phyloP scores from a whole-genome alignment of 2,329 filamentous ascomycete species.

The Colletotrichum gloeosporioides region DNA sequence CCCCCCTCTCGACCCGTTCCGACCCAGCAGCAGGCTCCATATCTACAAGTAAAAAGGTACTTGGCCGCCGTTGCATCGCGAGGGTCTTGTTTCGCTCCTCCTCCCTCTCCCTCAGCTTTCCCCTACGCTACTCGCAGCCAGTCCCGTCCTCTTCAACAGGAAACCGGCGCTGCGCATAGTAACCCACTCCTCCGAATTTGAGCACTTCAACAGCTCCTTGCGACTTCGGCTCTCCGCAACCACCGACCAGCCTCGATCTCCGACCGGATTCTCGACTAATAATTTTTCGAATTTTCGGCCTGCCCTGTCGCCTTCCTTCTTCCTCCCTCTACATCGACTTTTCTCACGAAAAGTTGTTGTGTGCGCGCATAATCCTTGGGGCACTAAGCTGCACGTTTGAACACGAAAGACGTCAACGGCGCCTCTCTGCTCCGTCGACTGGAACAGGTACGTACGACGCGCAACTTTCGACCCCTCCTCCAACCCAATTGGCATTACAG shows the following conservation, averaged over 20 bases:
- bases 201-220: constrained; percentile 22
- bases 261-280: neutral
- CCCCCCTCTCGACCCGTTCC: neutral
- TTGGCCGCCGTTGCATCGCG: constrained; percentile 14
- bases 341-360: neutral
- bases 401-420: constrained; percentile 11
- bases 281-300: neutral
- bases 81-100: neutral
- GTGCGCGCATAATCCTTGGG: neutral
- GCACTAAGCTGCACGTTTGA: neutral
- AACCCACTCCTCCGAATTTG: constrained; percentile 2
- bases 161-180: constrained; percentile 2
- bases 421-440: neutral
- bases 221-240: constrained; percentile 19
- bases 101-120: neutral
- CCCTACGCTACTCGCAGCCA: neutral
- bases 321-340: neutral
- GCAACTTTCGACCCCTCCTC: neutral
- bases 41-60: constrained; percentile 10
- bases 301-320: neutral
- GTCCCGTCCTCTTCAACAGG: constrained; percentile 15
- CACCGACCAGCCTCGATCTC: constrained; percentile 18
- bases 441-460: neutral
- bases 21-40: constrained; percentile 8
- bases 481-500: neutral